These are phyloP conservation scores for Fusarium citri DNA, from an alignment of 2,329 filamentous ascomycete species.

Conservation along the genomic window DNA sequence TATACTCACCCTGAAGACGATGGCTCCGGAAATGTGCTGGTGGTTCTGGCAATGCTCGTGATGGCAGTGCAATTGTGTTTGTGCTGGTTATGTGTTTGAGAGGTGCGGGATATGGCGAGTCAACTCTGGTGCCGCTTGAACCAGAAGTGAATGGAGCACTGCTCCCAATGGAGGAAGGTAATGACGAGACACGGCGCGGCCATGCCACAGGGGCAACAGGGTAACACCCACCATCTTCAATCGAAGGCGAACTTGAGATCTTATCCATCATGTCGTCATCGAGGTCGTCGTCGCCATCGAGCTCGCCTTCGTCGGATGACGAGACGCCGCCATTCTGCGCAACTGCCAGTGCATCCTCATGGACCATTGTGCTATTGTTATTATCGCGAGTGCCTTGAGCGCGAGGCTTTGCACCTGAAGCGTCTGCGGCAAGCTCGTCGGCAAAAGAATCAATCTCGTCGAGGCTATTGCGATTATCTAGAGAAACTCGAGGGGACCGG, in stretches of 20 bases:
- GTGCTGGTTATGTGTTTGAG: constrained; percentile 47
- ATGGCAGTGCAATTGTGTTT: constrained; percentile 39
- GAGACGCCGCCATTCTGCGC: constrained; percentile 70
- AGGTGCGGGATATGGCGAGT: constrained; percentile 57
- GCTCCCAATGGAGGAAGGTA: constrained; percentile 50
- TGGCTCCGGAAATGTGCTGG: constrained; percentile 49
- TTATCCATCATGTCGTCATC: constrained; percentile 98
- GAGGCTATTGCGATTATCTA: constrained; percentile 57
- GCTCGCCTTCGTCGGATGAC: constrained; percentile 70
- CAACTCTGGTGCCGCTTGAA: constrained; percentile 41
- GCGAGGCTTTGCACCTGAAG: constrained; percentile 46
- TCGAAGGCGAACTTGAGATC: constrained; percentile 98
- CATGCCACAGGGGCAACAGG: constrained; percentile 53
- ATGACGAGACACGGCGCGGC: constrained; percentile 59
- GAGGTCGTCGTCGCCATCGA: constrained; percentile 76
- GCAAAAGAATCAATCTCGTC: constrained; percentile 59
- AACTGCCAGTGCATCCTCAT: constrained; percentile 69
- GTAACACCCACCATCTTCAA: constrained; percentile 94
- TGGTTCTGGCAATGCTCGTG: constrained; percentile 25
- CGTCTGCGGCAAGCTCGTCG: constrained; percentile 57
- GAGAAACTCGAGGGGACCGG: constrained; percentile 71
- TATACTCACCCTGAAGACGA: constrained; percentile 64
- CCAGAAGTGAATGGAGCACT: constrained; percentile 45
- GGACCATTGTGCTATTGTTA: constrained; percentile 51
- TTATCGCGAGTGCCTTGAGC: constrained; percentile 33